These are phyloP conservation scores for Avena insularis DNA, from an alignment of 176 grass and related monocot genomes.

Conservation along the genomic window DNA sequence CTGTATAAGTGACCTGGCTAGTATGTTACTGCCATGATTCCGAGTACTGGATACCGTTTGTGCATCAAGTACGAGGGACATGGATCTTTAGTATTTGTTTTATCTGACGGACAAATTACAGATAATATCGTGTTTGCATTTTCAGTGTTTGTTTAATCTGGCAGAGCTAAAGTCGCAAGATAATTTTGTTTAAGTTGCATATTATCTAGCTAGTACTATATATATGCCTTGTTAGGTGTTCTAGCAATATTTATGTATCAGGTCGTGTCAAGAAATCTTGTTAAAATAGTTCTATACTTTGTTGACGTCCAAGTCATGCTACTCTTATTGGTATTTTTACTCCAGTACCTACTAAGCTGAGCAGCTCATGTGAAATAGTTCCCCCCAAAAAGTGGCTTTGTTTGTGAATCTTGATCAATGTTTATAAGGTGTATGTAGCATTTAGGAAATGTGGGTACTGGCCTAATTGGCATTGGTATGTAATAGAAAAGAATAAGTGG, in stretches of 20 bases:
- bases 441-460: not conserved
- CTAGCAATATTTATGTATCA: not conserved
- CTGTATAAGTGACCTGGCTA: not conserved
- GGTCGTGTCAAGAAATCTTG: not conserved
- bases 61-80: not conserved
- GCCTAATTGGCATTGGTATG: not conserved
- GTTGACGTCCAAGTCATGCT: constrained; percentile 14
- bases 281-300: not conserved
- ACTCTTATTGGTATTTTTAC: constrained; percentile 7
- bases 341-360: not conserved
- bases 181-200: not conserved
- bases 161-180: not conserved
- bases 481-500: not conserved
- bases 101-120: not conserved
- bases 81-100: constrained; percentile 7
- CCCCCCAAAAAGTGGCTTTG: not conserved
- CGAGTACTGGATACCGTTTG: constrained; percentile 5
- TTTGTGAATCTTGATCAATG: constrained; percentile 26
- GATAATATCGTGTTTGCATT: not conserved
- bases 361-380: not conserved
- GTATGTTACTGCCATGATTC: not conserved
- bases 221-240: not conserved
- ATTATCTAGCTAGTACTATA: not conserved
- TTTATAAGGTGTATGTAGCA: not conserved
- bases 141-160: constrained; percentile 10